Conservation (phyloP, 345 rosid genomes). For the Corchorus capsularis region DNA sequence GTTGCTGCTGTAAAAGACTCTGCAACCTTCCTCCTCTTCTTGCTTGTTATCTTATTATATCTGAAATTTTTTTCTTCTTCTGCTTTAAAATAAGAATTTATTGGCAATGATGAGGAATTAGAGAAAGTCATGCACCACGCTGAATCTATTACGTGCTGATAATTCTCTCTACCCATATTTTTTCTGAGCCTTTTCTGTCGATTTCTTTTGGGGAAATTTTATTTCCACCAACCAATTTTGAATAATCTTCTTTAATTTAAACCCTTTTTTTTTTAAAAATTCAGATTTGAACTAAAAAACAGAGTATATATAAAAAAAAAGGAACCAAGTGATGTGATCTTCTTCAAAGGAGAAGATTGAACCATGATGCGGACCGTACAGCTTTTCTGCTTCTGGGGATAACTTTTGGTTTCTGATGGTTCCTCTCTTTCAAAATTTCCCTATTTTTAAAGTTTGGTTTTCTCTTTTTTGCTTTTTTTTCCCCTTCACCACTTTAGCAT, state of each 20-base stretch:
- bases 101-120: conserved; percentile 45
- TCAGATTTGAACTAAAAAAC: no score
- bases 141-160: conserved; percentile 51
- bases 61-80: background rate
- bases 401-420: conserved; percentile 58
- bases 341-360: conserved; percentile 16
- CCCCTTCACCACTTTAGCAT: no score
- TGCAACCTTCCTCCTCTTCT: no score
- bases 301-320: no score
- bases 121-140: conserved; percentile 73
- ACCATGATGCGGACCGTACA: conserved; percentile 73
- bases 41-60: background rate
- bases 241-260: background rate
- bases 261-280: background rate
- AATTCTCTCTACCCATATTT: conserved; percentile 45
- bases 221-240: background rate
- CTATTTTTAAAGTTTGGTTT: background rate
- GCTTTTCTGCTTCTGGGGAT: conserved; percentile 50
- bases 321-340: conserved; percentile 48
- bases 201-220: background rate
- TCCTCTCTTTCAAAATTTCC: conserved; percentile 8
- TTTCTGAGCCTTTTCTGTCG: conserved; percentile 38
- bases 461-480: no score
- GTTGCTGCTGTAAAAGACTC: no score
- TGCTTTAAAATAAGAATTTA: background rate